These are phyloP conservation scores for Coemansia sp. DNA, from an alignment of 192 early-diverging fungal genomes.

Conservation along the genomic window DNA sequence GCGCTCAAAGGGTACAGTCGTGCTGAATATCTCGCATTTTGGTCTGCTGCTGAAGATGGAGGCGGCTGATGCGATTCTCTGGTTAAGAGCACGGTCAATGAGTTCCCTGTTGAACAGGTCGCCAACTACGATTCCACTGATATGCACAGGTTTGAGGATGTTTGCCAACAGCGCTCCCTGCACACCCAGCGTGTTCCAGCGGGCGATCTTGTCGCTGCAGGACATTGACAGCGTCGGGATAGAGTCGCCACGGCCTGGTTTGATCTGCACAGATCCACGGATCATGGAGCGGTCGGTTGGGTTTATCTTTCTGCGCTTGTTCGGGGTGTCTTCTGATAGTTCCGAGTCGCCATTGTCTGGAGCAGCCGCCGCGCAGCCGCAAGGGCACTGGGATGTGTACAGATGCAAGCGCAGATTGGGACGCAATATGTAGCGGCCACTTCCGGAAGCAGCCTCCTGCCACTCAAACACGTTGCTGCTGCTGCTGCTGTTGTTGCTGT, in stretches of 20 bases:
- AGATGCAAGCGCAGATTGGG: slow-evolving; percentile 16
- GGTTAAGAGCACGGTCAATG: slow-evolving; percentile 67
- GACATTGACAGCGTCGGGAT: slow-evolving; percentile 53
- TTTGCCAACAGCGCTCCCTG: slow-evolving; percentile 67
- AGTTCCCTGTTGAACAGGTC: slow-evolving; percentile 66
- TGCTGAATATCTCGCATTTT: slow-evolving; percentile 14
- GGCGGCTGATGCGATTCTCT: slow-evolving; percentile 31
- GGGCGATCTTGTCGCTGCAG: slow-evolving; percentile 86
- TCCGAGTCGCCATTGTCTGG: neutral
- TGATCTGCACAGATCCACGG: slow-evolving; percentile 29
- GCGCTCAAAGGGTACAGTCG: slow-evolving; percentile 28
- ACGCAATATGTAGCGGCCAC: neutral
- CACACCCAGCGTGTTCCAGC: slow-evolving; percentile 82
- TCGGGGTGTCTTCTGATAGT: neutral
- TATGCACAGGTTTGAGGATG: slow-evolving; percentile 68
- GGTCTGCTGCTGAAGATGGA: too few relatives aligned
- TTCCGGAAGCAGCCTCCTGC: neutral
- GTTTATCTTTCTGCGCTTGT: slow-evolving; percentile 18
- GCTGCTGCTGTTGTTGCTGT: neutral
- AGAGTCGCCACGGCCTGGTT: slow-evolving; percentile 51
- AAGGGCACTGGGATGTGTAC: slow-evolving; percentile 47
- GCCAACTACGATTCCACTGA: slow-evolving; percentile 63
- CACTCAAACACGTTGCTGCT: neutral
- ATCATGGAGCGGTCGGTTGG: neutral
- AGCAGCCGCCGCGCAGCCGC: slow-evolving; percentile 26